Conservation (phyloP, 192 early-diverging fungal species). For the Umbelopsis sp. region DNA sequence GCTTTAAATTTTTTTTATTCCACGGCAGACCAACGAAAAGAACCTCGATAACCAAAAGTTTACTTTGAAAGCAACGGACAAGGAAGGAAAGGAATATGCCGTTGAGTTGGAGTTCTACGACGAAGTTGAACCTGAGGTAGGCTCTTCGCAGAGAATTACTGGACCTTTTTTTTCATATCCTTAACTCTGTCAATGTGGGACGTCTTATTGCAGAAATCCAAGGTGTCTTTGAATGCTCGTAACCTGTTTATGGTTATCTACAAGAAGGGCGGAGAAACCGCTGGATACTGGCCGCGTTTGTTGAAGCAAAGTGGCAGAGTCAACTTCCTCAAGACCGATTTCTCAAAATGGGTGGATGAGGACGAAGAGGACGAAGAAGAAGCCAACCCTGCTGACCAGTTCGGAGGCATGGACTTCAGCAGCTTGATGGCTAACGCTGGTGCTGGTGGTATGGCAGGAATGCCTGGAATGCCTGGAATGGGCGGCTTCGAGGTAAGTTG, state of each 20-base stretch:
- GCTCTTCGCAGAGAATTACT: background rate
- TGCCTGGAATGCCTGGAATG: slow-evolving; percentile 61
- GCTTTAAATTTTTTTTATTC: slow-evolving; percentile 8
- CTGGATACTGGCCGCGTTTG: slow-evolving; percentile 84
- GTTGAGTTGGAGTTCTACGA: slow-evolving; percentile 75
- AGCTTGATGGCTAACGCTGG: slow-evolving; percentile 54
- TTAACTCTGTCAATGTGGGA: background rate
- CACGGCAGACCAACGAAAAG: slow-evolving; percentile 23
- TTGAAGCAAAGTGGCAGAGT: slow-evolving; percentile 64
- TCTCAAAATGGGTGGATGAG: slow-evolving; percentile 88
- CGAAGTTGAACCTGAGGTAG: slow-evolving; percentile 73
- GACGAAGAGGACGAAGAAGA: slow-evolving; percentile 88
- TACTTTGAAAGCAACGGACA: slow-evolving; percentile 64
- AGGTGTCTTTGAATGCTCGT: slow-evolving; percentile 67
- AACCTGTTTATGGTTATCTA: slow-evolving; percentile 67
- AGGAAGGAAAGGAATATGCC: slow-evolving; percentile 64
- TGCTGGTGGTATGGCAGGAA: slow-evolving; percentile 31
- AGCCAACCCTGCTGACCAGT: slow-evolving; percentile 31
- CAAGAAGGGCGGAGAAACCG: slow-evolving; percentile 66
- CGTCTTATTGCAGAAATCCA: slow-evolving; percentile 44
- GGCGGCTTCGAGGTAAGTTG: slow-evolving; percentile 22
- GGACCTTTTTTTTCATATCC: background rate
- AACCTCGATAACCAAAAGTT: slow-evolving; percentile 56
- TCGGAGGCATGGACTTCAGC: slow-evolving; percentile 58
- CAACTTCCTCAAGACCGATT: slow-evolving; percentile 89